A percentile compares a stretch with the other conserved stretches of the same genome.
These are phyloP conservation scores for Catharanthus roseus DNA, from an alignment of 257 asterid genomes.

Conservation along the genomic window DNA sequence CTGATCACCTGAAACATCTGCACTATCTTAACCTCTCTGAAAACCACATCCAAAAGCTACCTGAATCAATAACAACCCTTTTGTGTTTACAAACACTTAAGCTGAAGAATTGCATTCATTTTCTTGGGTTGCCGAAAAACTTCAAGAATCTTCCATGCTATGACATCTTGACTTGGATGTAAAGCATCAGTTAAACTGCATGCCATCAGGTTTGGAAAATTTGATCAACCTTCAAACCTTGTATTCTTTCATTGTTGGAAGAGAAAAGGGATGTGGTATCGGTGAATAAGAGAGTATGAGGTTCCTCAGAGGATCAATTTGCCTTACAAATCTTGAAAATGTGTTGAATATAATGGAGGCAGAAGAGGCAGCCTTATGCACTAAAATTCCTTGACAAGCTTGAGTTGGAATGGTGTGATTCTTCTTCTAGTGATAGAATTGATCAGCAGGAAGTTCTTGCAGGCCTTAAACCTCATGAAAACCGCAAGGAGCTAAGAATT, in stretches of 20 bases:
- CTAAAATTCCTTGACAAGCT: conserved; percentile 26
- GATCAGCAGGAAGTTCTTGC: conserved; percentile 27
- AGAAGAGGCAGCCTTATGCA: conserved; percentile 23
- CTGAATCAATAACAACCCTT: conserved; percentile 18
- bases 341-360: conserved; percentile 25
- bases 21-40: conserved; percentile 39
- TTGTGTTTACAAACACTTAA: conserved; percentile 20
- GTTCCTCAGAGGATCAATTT: conserved; percentile 26
- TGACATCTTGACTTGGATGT: conserved; percentile 25
- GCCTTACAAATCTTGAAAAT: conserved; percentile 28
- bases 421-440: neutral
- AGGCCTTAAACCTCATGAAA: conserved; percentile 38
- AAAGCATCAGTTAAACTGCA: neutral
- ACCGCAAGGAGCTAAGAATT: conserved; percentile 27
- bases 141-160: conserved; percentile 22
- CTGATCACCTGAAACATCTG: conserved; percentile 36
- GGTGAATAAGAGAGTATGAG: conserved; percentile 19
- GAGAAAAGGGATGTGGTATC: conserved; percentile 5
- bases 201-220: conserved; percentile 20
- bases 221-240: conserved; percentile 25
- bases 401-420: conserved; percentile 29
- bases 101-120: conserved; percentile 13
- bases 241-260: conserved; percentile 12
- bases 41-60: conserved; percentile 28
- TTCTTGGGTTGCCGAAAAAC: conserved; percentile 15